phyloP scores from a whole-genome alignment of 192 early-diverging fungal species.

The Phlyctochytrium bullatum region DNA sequence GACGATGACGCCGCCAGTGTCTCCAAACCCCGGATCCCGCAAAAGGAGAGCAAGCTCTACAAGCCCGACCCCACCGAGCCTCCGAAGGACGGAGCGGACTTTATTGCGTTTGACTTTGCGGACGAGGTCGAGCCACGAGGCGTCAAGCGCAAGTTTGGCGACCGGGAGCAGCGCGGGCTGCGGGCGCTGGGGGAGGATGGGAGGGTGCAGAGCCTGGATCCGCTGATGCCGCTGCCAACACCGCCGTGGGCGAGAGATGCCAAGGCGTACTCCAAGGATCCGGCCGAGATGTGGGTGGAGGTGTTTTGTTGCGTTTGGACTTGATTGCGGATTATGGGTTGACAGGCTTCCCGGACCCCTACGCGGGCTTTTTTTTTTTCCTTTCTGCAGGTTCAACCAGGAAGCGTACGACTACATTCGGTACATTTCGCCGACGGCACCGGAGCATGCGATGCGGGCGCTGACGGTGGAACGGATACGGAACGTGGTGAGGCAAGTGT shows the following conservation, averaged over 20 bases:
- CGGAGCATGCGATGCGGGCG: conserved; percentile 74
- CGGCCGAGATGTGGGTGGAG: conserved; percentile 33
- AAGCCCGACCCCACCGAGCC: background rate
- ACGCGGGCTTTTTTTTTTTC: too few relatives aligned
- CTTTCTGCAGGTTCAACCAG: too few relatives aligned
- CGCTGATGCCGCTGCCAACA: conserved; percentile 34
- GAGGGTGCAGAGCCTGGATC: conserved; percentile 18
- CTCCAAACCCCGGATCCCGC: background rate
- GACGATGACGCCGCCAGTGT: too few relatives aligned
- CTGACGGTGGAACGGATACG: conserved; percentile 68
- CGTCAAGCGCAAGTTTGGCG: background rate
- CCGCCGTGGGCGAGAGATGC: conserved; percentile 37
- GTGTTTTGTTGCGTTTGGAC: too few relatives aligned
- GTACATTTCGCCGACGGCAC: conserved; percentile 77
- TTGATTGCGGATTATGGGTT: too few relatives aligned
- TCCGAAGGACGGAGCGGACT: conserved; percentile 23
- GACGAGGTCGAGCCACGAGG: conserved; percentile 7
- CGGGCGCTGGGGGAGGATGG: background rate
- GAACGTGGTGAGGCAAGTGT: conserved; percentile 40
- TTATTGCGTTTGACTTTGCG: conserved; percentile 29
- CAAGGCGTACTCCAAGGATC: conserved; percentile 29
- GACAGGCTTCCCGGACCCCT: too few relatives aligned
- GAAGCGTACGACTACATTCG: conserved; percentile 76
- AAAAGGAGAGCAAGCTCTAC: background rate
- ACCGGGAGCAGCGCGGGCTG: conserved; percentile 5